These are phyloP conservation scores for Lunularia cruciata DNA, from an alignment of 225 moss, liverwort and hornwort species.

Conservation along the genomic window DNA sequence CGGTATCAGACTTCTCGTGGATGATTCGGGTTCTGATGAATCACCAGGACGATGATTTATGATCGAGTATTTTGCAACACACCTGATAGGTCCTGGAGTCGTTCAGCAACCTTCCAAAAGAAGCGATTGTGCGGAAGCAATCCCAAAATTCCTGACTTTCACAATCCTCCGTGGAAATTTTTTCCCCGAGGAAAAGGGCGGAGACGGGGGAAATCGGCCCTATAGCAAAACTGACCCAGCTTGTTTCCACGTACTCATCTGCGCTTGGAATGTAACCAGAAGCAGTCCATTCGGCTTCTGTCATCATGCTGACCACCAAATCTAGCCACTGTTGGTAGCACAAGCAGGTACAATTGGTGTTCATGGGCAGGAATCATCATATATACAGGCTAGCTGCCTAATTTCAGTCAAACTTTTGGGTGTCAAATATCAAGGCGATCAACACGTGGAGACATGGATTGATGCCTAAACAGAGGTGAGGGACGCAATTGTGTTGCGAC, in stretches of 20 bases:
- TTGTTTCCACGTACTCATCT: conserved; percentile 29
- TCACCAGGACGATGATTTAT: too few species aligned
- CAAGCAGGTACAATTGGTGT: too few species aligned
- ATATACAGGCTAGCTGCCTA: too few species aligned
- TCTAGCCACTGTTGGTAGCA: conserved; percentile 38
- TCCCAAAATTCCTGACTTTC: conserved; percentile 9
- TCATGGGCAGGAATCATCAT: too few species aligned
- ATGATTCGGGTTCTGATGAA: too few species aligned
- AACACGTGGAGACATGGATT: too few species aligned
- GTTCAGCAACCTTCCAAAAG: conserved; percentile 19
- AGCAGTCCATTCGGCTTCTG: conserved; percentile 64
- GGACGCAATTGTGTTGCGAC: too few species aligned
- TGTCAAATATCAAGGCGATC: too few species aligned
- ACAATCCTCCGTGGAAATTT: conserved; percentile 13
- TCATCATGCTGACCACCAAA: conserved; percentile 41
- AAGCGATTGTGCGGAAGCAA: background rate
- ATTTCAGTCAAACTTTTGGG: too few species aligned
- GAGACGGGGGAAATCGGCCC: conserved; percentile 21
- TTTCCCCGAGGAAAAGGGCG: conserved; percentile 21
- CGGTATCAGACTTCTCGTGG: too few species aligned
- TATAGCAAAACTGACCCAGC: background rate
- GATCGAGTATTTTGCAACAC: too few species aligned
- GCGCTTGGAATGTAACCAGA: conserved; percentile 16
- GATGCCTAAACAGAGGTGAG: too few species aligned
- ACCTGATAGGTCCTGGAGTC: conserved; percentile 18